Percentiles rank a stretch among this genome's conserved stretches.
Evolutionary conservation across 345 rosid genomes (phyloP).

Genomic region (Populus ilicifolia): DNA sequence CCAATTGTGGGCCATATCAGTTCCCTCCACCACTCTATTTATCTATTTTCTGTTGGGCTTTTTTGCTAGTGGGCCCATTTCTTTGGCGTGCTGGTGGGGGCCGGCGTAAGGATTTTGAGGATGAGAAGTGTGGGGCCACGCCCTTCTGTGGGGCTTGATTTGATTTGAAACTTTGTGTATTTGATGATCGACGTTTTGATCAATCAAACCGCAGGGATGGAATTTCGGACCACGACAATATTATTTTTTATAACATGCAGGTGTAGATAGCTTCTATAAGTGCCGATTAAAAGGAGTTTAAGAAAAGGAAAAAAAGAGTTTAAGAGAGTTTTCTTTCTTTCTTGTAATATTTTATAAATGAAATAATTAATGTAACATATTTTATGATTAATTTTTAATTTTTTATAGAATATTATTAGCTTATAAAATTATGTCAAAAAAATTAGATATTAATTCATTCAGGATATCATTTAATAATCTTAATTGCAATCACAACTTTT

Average conservation of each 20-base stretch:
- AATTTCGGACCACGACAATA: neutral
- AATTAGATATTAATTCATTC: too few relatives aligned
- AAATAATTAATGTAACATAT: too few relatives aligned
- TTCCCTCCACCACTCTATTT: constrained; percentile 15
- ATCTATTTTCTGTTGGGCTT: neutral
- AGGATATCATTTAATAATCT: too few relatives aligned
- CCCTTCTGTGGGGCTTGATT: neutral
- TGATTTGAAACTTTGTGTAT: constrained; percentile 14
- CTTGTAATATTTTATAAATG: too few relatives aligned
- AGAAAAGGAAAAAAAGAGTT: too few relatives aligned
- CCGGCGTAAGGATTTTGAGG: constrained; percentile 1
- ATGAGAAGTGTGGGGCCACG: neutral
- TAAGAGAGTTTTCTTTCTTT: too few relatives aligned
- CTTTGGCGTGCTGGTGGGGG: constrained; percentile 28
- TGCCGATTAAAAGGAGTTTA: too few relatives aligned
- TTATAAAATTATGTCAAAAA: too few relatives aligned
- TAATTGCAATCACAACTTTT: too few relatives aligned
- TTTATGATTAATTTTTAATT: too few relatives aligned
- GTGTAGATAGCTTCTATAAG: neutral
- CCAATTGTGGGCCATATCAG: constrained; percentile 35
- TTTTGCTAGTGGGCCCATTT: constrained; percentile 12
- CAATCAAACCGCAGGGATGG: constrained; percentile 3
- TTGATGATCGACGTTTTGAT: constrained; percentile 3
- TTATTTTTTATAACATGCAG: neutral
- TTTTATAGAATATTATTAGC: too few relatives aligned